Conservation (phyloP, 2,329 filamentous ascomycete species). For the Cladosporium sp. region DNA sequence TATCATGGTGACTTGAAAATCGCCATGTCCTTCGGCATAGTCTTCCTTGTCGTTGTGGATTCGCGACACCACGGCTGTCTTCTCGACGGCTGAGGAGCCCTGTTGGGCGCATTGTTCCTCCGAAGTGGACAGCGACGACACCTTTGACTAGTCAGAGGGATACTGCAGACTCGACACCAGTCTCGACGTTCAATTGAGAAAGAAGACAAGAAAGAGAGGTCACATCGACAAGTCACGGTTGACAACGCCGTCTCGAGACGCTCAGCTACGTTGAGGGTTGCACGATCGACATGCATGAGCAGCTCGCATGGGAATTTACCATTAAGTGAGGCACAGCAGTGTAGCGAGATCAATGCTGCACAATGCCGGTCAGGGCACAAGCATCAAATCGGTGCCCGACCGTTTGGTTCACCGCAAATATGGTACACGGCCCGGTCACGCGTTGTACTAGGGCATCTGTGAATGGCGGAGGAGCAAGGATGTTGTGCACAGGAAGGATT, state of each 20-base stretch:
- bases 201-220: too few relatives aligned
- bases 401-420: not conserved
- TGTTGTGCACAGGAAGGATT: not conserved
- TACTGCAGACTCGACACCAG: too few relatives aligned
- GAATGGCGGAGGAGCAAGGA: not conserved
- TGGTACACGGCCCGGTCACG: not conserved
- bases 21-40: not conserved
- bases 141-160: not conserved
- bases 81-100: not conserved
- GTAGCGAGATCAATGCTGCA: constrained; percentile 1
- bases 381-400: not conserved
- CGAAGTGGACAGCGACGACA: not conserved
- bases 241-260: not conserved
- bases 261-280: not conserved
- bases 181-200: too few relatives aligned
- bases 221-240: not conserved
- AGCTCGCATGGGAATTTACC: not conserved
- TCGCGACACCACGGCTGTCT: not conserved
- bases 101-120: not conserved
- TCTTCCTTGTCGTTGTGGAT: not conserved
- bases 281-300: not conserved
- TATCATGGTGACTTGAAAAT: not conserved
- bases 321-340: not conserved
- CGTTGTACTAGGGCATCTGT: not conserved
- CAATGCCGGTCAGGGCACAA: not conserved